Base-by-base conservation (phyloP, 2,329 filamentous ascomycete genomes). In the Escovopsis sp. region DNA sequence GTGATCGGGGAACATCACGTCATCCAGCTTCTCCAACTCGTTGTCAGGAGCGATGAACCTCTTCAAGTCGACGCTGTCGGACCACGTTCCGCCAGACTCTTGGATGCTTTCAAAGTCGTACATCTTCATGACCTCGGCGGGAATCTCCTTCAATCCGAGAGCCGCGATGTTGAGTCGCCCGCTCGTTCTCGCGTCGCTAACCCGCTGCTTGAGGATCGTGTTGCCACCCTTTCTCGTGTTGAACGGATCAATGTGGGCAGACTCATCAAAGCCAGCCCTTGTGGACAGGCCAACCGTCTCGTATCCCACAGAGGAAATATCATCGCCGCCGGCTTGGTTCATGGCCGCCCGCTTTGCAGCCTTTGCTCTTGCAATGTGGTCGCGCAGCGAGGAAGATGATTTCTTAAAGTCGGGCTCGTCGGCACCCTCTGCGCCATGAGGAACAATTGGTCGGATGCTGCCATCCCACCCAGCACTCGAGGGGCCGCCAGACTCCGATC, bases 331-430 rank as follows among this genome's bases (percentile, higher is more conserved):
- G 53, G 49, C 38, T 19, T 65, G 61, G 37, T 57, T 62, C 32
- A 61, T 55, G 3, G 66, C 64, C 10, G 74, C 78, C 47, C 77
- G 74, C 44, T 77, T 82, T 3, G 86, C 84, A 3, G 87, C 87
- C 56, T 89, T 94, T 1, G 91, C 89, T 53, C 88, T 89, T 33
- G 88, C 86, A 48, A 96, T 95, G 42, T 91, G 88, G 41, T 95
- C 86, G 32, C 91, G 77, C 12, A 98, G 64, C 1, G 87, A 80
- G 12, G 74, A 68, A 0, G 89, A 95, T 0, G 87, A 87, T 52
- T 84, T 91, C 34, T 64, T 59, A 42, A 41, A 40, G 15, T 35
- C 33, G n/a, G 34, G 36, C 18, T 32, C 12, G 8, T 44, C 42
- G 15, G 28, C n/a, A 15, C 26, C 19, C 12, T 41, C 32, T 6